Evolutionary conservation across 192 early-diverging fungal species (phyloP), one percentile per base, ranked within the genome.

Genomic region (Dimargaris cristalligena): DNA sequence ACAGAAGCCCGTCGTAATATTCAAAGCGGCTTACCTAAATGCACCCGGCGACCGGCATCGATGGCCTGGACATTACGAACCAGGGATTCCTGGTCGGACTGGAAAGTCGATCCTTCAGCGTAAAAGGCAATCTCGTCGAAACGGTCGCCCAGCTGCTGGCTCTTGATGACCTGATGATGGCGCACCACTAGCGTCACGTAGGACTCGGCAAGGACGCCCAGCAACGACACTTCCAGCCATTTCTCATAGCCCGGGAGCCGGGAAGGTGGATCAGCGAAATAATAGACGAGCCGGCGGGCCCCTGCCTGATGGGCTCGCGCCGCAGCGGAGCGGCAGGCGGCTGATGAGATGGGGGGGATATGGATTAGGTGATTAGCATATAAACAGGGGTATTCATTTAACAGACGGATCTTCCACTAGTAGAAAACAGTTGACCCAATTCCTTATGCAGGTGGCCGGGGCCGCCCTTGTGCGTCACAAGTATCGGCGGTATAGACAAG

Each of bases 161-260:
- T 16, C 30, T 1, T 56, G 20, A 20, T 10, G 2, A 56, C 57
- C 50, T 47, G 60, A 62, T 66, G 63, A 67, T 89, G 84, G 54
- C 88, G 84, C 38, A 85, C 86, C 66, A 87, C 84, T 34, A 92
- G 75, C 23, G 88, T 86, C 32, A 83, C 81, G 62, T 87, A 92
- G 50, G 73, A 74, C 25, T 82, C 80, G 4, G 80, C 79, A 28
- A 92, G 65, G 3, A 82, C 76, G 14, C 83, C 87, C 34, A 92
- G 69, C 48, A 88, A 60, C 22, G 82, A 75, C 0, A 88, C 86
- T 67, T 87, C 85, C 8, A 87, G 51, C 69, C 74, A 88, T 47
- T 79, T 73, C 45, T 70, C 66, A 61, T 83, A 92, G 50, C 87
- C 83, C 4, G 70, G 50, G 10, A 58, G 48, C 9, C 56, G 29